Percentiles rank a stretch among this genome's conserved stretches.
Conservation (phyloP, 768 basidiomycete genomes). For the Trametes elegans region DNA sequence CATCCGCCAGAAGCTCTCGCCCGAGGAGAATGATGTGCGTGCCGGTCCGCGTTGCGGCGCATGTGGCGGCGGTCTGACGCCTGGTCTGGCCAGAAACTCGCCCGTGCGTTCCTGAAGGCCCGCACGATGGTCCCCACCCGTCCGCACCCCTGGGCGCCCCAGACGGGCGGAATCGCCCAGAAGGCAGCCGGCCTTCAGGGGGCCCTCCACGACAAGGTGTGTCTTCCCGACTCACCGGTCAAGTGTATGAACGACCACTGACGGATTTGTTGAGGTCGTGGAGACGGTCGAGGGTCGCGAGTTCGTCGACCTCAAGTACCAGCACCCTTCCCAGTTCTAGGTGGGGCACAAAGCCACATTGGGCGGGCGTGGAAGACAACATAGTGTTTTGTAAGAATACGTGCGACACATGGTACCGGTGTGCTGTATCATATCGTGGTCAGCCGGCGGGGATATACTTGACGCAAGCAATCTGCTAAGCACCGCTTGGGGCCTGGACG, state of each 20-base stretch:
- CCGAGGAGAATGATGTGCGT: conserved; percentile 26
- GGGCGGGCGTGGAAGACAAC: no score
- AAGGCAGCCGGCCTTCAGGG: conserved; percentile 22
- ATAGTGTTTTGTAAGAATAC: neutral
- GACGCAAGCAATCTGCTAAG: no score
- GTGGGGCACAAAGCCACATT: no score
- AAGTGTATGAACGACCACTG: neutral
- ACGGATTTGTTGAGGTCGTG: conserved; percentile 9
- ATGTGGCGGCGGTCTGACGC: neutral
- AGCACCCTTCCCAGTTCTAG: conserved; percentile 16
- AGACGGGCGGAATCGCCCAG: conserved; percentile 24
- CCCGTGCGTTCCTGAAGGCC: conserved; percentile 21
- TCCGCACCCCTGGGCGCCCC: conserved; percentile 23
- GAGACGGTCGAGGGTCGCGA: conserved; percentile 20
- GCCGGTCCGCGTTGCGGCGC: neutral
- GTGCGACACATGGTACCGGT: no score
- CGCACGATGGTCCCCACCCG: conserved; percentile 23
- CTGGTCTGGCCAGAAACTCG: conserved; percentile 11
- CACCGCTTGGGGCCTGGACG: no score
- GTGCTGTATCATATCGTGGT: no score
- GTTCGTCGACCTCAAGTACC: conserved; percentile 20
- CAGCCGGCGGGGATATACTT: no score
- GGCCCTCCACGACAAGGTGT: conserved; percentile 20
- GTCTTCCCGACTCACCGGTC: neutral
- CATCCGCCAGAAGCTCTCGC: conserved; percentile 7